phyloP scores from a whole-genome alignment of 257 asterid species.

The Orobanche coerulescens region DNA sequence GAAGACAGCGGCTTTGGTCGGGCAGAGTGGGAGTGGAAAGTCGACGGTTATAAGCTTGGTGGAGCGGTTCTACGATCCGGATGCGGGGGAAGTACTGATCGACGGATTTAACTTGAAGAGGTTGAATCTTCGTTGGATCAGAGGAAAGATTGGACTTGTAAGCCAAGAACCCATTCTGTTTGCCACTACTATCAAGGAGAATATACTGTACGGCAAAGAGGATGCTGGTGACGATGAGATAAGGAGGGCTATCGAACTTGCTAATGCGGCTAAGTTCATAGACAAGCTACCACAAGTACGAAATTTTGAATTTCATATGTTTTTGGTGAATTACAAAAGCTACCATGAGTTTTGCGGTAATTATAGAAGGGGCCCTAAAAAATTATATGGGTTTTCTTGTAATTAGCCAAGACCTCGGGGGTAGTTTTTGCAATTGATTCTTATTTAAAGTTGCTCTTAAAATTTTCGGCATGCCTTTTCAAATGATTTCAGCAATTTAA shows the following conservation, averaged over 20 bases:
- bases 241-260: constrained; percentile 34
- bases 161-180: constrained; percentile 74
- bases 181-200: constrained; percentile 44
- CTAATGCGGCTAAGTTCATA: constrained; percentile 50
- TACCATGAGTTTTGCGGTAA: too few relatives aligned
- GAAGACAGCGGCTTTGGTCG: constrained; percentile 60
- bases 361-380: too few relatives aligned
- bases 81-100: constrained; percentile 45
- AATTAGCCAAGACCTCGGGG: background rate
- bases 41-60: constrained; percentile 59
- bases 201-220: constrained; percentile 50
- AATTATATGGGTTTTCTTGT: too few relatives aligned
- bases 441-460: background rate
- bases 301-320: background rate
- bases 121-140: constrained; percentile 44
- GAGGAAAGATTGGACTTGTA: constrained; percentile 58
- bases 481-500: background rate
- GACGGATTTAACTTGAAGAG: constrained; percentile 50
- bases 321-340: background rate
- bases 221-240: constrained; percentile 47
- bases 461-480: background rate
- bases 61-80: constrained; percentile 72
- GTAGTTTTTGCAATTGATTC: background rate
- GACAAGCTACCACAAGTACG: constrained; percentile 36
- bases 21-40: constrained; percentile 87